Evolutionary conservation across 2,329 filamentous ascomycete species (phyloP), one percentile per base, ranked within the genome.

Genomic region (Stagonosporopsis chrysanthemi): DNA sequence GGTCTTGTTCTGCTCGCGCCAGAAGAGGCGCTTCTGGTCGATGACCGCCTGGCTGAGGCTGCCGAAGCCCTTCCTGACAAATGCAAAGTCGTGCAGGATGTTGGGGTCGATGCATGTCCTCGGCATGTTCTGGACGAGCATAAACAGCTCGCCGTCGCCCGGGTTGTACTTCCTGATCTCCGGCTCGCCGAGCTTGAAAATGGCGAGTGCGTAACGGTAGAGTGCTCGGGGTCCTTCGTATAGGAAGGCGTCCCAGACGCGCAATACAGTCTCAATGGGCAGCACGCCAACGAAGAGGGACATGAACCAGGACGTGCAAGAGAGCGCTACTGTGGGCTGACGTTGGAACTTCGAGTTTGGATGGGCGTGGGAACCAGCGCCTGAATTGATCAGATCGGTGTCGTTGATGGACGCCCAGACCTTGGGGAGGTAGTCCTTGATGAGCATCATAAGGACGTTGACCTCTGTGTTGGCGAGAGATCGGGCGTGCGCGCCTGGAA

Each of bases 281-380:
- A 98, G 80, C 0, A 91, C 96, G 50, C 93, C 92, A 60, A 97
- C 95, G 75, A 95, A 97, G 68, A 95, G 90, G 45, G 91, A 96
- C 94, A 98, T 97, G 76, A 98, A 96, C 94, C 94, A 98, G 4
- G 93, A 91, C 9, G 93, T 97, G 76, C 95, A 92, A 66, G 92
- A 96, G 5, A 98, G 84, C 0, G 91, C 95, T 64, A 98, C 94
- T 12, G 94, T 93, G 0, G 94, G 94, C 11, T 97, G 83, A 4
- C 90, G 77, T 47, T 78, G 66, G 41, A 74, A 72, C 39, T 73
- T 75, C 0, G 68, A 71, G 46, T 71, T 68, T 4, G 72, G 69
- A 49, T 75, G 73, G 3, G 72, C 69, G 39, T 73, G 56, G 7
- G 71, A 71, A 22, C 74, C 71, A 31, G 66, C 64, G 33, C 78